These are phyloP conservation scores for Acrodontium crateriforme DNA, from an alignment of 2,329 filamentous ascomycete species.

Conservation along the genomic window DNA sequence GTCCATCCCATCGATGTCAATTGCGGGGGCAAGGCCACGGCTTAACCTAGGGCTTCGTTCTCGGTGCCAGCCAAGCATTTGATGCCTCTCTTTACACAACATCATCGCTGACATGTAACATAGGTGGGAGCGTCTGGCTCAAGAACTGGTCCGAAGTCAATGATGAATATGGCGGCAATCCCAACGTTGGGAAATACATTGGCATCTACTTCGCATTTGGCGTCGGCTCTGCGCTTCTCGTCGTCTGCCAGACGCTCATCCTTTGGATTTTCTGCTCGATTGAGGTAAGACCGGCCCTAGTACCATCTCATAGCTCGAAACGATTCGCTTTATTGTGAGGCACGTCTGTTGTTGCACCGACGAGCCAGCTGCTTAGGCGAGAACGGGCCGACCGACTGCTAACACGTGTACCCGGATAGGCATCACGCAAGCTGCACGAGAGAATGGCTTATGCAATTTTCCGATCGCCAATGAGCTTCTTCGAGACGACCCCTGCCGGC, in stretches of 20 bases:
- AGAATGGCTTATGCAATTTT: conserved; percentile 96
- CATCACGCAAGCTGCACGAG: conserved; percentile 90
- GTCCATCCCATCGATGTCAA: conserved; percentile 1
- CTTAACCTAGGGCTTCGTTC: too few relatives aligned
- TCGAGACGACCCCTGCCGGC: conserved; percentile 93
- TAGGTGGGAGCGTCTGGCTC: conserved; percentile 77
- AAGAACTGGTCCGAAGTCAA: conserved; percentile 86
- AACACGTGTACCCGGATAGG: conserved; percentile 33
- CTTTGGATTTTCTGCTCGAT: conserved; percentile 99
- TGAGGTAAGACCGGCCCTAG: conserved; percentile 46
- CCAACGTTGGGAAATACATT: conserved; percentile 74
- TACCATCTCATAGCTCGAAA: not conserved
- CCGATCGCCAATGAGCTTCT: conserved; percentile 95
- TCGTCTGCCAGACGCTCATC: conserved; percentile 83
- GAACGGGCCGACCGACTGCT: conserved; percentile 7
- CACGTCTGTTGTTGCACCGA: too few relatives aligned
- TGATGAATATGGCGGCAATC: conserved; percentile 51
- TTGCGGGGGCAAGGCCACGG: conserved; percentile 1
- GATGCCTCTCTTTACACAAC: too few relatives aligned
- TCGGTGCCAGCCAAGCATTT: too few relatives aligned
- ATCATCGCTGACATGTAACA: conserved; percentile 3
- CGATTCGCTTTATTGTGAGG: conserved; percentile 4
- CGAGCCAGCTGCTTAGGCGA: conserved; percentile 8
- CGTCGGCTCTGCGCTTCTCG: conserved; percentile 68
- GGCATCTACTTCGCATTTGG: conserved; percentile 94